phyloP scores from a whole-genome alignment of 1,284 basidiomycete genomes.

The Cryptococcus floricola region DNA sequence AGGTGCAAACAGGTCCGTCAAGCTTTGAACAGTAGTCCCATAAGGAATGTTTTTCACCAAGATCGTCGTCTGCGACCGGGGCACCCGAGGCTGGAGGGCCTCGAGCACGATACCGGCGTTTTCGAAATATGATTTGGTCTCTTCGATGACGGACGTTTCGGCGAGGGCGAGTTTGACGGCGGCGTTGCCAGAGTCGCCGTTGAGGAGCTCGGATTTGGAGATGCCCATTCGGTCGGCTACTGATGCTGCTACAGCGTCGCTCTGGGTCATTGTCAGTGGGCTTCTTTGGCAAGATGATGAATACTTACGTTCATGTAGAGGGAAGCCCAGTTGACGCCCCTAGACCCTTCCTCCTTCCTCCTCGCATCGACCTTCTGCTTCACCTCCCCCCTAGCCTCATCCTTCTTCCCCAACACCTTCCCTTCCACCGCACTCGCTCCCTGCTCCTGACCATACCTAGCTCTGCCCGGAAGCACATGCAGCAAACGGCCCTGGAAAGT shows the following conservation, averaged over 20 bases:
- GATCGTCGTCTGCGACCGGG: conserved; percentile 71
- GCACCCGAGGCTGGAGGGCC: conserved; percentile 52
- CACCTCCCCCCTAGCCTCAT: conserved; percentile 61
- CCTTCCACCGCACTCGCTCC: conserved; percentile 42
- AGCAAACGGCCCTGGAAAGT: conserved; percentile 89
- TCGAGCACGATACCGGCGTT: conserved; percentile 55
- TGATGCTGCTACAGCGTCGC: conserved; percentile 79
- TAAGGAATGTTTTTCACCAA: conserved; percentile 97
- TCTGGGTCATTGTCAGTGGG: conserved; percentile 52
- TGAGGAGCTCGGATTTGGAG: conserved; percentile 79
- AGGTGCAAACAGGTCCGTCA: conserved; percentile 72
- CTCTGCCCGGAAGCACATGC: conserved; percentile 73
- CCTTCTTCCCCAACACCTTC: conserved; percentile 45
- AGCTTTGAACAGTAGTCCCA: conserved; percentile 70
- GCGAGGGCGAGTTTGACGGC: conserved; percentile 94
- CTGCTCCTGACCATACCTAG: conserved; percentile 58
- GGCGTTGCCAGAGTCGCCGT: conserved; percentile 54
- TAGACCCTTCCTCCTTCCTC: conserved; percentile 67
- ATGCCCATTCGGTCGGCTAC: conserved; percentile 77
- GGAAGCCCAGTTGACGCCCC: conserved; percentile 93
- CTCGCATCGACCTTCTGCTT: conserved; percentile 62
- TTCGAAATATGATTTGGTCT: conserved; percentile 86
- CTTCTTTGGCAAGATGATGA: neutral
- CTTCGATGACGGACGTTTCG: conserved; percentile 92
- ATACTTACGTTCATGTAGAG: conserved; percentile 92